These are phyloP conservation scores for Stephania japonica DNA, from an alignment of 164 flowering plant genomes.

Conservation along the genomic window DNA sequence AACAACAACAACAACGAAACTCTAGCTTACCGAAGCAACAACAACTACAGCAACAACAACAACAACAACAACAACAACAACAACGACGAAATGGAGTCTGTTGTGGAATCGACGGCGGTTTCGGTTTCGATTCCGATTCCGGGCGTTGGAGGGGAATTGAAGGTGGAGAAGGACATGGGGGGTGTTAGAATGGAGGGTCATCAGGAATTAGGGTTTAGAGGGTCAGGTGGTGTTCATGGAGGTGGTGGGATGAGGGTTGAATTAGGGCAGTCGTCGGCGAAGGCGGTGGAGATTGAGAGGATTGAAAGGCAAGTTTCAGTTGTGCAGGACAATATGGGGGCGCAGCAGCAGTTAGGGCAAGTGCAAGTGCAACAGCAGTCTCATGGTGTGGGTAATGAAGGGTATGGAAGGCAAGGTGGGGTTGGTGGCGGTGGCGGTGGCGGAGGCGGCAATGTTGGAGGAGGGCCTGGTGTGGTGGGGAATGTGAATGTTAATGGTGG, in stretches of 20 bases:
- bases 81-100: slow-evolving; percentile 16
- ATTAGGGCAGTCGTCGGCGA: slow-evolving; percentile 34
- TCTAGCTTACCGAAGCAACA: slow-evolving; percentile 28
- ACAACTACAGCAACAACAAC: slow-evolving; percentile 20
- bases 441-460: slow-evolving; percentile 18
- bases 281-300: slow-evolving; percentile 27
- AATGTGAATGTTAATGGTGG: slow-evolving; percentile 8
- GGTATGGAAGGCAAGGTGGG: slow-evolving; percentile 20
- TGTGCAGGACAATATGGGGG: slow-evolving; percentile 17
- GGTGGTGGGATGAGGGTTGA: slow-evolving; percentile 54
- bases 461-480: slow-evolving; percentile 9
- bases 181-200: slow-evolving; percentile 19
- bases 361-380: neutral
- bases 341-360: slow-evolving; percentile 27
- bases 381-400: slow-evolving; percentile 25
- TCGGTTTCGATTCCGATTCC: slow-evolving; percentile 26
- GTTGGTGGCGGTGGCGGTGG: slow-evolving; percentile 18
- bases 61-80: slow-evolving; percentile 25
- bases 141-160: slow-evolving; percentile 18
- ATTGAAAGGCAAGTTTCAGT: slow-evolving; percentile 4
- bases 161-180: slow-evolving; percentile 21
- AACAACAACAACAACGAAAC: slow-evolving; percentile 36
- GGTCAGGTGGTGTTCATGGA: slow-evolving; percentile 1
- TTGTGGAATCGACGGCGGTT: slow-evolving; percentile 12
- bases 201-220: slow-evolving; percentile 42